Evolutionary conservation across 2,329 filamentous ascomycete genomes (phyloP).

Genomic region (Alternaria tenuissima): DNA sequence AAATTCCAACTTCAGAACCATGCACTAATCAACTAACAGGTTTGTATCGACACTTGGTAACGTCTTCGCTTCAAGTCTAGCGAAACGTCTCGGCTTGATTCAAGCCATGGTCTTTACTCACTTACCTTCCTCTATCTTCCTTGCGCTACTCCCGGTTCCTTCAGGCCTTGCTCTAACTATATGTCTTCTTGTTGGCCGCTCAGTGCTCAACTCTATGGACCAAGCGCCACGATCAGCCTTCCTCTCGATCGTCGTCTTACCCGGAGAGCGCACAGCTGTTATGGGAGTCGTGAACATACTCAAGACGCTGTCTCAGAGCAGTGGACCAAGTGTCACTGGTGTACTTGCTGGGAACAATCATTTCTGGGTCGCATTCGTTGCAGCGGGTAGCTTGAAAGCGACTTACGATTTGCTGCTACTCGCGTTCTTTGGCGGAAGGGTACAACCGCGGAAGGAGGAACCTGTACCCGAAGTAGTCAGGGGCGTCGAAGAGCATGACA

Average conservation of each 20-base stretch:
- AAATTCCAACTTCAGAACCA: background rate
- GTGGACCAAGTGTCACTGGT: constrained; percentile 48
- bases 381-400: constrained; percentile 48
- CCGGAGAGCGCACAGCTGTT: constrained; percentile 49
- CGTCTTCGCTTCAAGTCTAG: constrained; percentile 56
- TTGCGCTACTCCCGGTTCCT: constrained; percentile 42
- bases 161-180: constrained; percentile 37
- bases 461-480: background rate
- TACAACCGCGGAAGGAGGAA: constrained; percentile 23
- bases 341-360: constrained; percentile 41
- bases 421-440: constrained; percentile 44
- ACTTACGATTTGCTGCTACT: constrained; percentile 48
- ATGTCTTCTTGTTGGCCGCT: constrained; percentile 42
- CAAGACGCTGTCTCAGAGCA: constrained; percentile 47
- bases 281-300: constrained; percentile 53
- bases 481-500: constrained; percentile 3
- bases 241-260: constrained; percentile 42
- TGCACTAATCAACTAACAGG: constrained; percentile 21
- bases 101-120: constrained; percentile 54
- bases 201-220: constrained; percentile 49
- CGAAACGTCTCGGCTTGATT: constrained; percentile 68
- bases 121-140: constrained; percentile 47
- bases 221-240: constrained; percentile 51
- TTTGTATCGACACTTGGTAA: constrained; percentile 44
- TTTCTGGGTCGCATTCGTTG: constrained; percentile 53